phyloP scores from a whole-genome alignment of 345 rosid genomes.

The Citrus sp. region DNA sequence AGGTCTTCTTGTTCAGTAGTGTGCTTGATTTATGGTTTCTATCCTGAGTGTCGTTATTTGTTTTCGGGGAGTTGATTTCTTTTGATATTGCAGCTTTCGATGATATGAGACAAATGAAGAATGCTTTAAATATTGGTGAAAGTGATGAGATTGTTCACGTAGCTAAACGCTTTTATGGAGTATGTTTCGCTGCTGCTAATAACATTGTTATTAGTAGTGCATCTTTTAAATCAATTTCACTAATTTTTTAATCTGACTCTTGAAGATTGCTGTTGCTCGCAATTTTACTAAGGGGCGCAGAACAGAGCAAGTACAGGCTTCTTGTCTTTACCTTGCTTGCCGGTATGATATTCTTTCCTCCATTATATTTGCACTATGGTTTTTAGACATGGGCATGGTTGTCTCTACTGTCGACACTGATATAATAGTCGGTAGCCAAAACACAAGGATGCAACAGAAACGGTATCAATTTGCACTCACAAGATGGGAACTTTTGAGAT shows the following conservation, averaged over 20 bases:
- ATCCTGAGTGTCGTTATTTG: neutral
- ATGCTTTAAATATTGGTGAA: slow-evolving; percentile 62
- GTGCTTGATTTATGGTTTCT: neutral
- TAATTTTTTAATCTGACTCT: slow-evolving; percentile 16
- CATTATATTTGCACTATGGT: neutral
- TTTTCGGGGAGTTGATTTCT: neutral
- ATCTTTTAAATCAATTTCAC: neutral
- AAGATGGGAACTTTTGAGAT: neutral
- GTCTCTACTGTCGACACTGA: neutral
- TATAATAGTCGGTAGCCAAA: neutral
- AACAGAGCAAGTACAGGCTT: slow-evolving; percentile 74
- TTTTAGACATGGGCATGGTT: neutral
- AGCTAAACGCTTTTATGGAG: slow-evolving; percentile 57
- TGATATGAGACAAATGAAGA: slow-evolving; percentile 48
- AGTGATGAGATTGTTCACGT: slow-evolving; percentile 47
- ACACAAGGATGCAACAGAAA: neutral
- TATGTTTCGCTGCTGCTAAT: slow-evolving; percentile 32
- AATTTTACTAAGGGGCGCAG: slow-evolving; percentile 84
- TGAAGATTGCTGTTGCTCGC: slow-evolving; percentile 71
- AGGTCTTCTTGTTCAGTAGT: slow-evolving; percentile 31
- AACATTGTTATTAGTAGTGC: neutral
- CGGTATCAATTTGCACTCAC: neutral
- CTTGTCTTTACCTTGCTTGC: slow-evolving; percentile 91
- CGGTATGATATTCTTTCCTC: slow-evolving; percentile 46
- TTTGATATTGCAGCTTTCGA: slow-evolving; percentile 48